Base-by-base conservation (phyloP, 345 rosid species). In the Moringa oleifera region DNA sequence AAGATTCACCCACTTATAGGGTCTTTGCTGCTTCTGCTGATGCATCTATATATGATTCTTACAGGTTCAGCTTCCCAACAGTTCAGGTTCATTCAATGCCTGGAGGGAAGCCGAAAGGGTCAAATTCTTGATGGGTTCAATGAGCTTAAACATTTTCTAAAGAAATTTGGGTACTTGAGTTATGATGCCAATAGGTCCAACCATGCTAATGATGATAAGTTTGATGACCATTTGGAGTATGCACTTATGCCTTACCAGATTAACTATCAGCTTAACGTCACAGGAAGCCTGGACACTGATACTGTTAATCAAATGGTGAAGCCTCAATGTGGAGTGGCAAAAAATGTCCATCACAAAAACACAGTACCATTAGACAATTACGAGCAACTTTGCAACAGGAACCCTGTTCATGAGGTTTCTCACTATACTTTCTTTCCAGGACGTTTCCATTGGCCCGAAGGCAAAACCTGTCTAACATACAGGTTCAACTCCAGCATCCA, bases 241-340 rank as follows among this genome's bases (percentile, higher is more conserved):
- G 77, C 72, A 0, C 23, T 73, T 12, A 51, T 46, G 51, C 20
- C 7, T 0, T 73, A 63, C 68, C 77, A 57, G 58, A 51, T 20
- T 4, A 55, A 58, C 45, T 57, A 57, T 46, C 20, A 20, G 10
- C 50, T 66, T 25, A 52, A 66, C 21, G 24, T 55, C 55, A 72
- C 75, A 0, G 71, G 71, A 23, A 66, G 21, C 23, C 58, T 73
- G 10, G 76, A 67, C 57, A 25, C 60, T 19, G 54, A 28, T 6
- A 72, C 76, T 7, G 36, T 53, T 49, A 54, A 13, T 18, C 59
- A 63, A 19, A 46, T 73, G 72, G 58, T 23, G 64, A 67, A 20
- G 20, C 72, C 76, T 1, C 53, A 72, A 49, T 73, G 76, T 11
- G 76, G 76, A 10, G 31, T 73, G 16, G 52, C 72, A 0, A 64